Percentiles rank a stretch among this genome's conserved stretches.
Conservation (phyloP, 148 eudicot genomes). For the Mesembryanthemum crystallinum region DNA sequence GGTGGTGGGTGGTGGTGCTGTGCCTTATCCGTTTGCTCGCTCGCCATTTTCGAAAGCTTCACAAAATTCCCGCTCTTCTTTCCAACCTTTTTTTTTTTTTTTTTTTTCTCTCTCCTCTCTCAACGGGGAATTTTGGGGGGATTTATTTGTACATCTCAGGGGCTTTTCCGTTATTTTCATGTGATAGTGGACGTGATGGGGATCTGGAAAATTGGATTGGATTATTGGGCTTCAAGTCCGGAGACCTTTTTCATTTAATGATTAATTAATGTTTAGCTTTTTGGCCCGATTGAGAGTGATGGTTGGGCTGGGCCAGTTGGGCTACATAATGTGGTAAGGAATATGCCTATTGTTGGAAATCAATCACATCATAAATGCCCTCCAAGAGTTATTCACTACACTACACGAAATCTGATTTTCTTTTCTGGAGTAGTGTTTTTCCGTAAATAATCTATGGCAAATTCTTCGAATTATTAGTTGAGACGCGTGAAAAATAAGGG, state of each 20-base stretch:
- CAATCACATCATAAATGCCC: too few species aligned
- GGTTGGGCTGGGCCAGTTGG: background rate
- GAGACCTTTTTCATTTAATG: background rate
- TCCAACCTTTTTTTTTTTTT: background rate
- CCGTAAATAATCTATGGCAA: too few species aligned
- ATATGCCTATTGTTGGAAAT: too few species aligned
- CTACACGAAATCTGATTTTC: too few species aligned
- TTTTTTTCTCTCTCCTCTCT: background rate
- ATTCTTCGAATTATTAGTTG: too few species aligned
- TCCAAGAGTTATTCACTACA: too few species aligned
- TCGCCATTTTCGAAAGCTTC: slow-evolving; percentile 25
- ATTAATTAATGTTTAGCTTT: background rate
- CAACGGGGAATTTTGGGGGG: background rate
- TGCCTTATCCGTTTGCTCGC: slow-evolving; percentile 18
- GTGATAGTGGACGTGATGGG: slow-evolving; percentile 7
- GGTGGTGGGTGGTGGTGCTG: background rate
- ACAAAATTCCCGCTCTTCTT: slow-evolving; percentile 22
- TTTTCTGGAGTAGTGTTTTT: too few species aligned
- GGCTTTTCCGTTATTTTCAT: background rate
- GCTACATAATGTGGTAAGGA: too few species aligned
- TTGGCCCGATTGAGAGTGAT: background rate
- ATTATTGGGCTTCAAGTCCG: slow-evolving; percentile 13
- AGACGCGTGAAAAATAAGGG: too few species aligned
- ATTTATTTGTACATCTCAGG: background rate
- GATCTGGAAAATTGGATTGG: slow-evolving; percentile 19